Evolutionary conservation across 108 stramenopile genomes (phyloP), one percentile per base, ranked within the genome.

Genomic region (Nitzschia inconspicua): DNA sequence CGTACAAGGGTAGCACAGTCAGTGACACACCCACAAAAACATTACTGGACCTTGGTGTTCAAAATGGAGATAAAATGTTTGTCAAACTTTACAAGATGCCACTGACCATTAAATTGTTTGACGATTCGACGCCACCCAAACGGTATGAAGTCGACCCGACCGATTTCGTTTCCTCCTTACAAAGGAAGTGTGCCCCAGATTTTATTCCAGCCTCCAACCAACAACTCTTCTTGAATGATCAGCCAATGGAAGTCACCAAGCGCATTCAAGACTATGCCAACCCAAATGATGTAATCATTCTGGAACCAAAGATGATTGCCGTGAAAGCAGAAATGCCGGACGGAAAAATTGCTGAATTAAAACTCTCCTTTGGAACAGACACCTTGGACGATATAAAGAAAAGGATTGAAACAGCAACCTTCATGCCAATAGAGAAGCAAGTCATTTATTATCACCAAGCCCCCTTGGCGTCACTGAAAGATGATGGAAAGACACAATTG

Each of bases 161-260:
- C 18, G 41, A 58, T 49, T 58, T 50, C 34, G 11, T 67, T 20
- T 30, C 56, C 4, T 44, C 47, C 49, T 19, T 67, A n/a, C 57
- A 67, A 23, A 20, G 44, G 26, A 29, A 56, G 9, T 35, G 57
- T n/a, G 56, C 46, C n/a, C 46, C 53, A 26, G 47, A 47, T 23
- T 47, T 57, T 10, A 68, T 68, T 43, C 57, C 57, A 6, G 48
- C 42, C 14, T 60, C 51, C 40, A 60, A 68, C 28, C 67, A 68
- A 44, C 26, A 43, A 4, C 49, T 68, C 28, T 51, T 24, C 11
- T 2, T 51, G 37, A 19, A 47, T 44, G 67, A 50, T 8, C 8
- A 50, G 26, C 40, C 28, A 30, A 44, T 68, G 24, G 50, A 60
- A 30, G 67, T 60, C 22, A 36, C 43, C 58, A 68, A 60, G 47